Evolutionary conservation across 805 yeast genomes (phyloP).

Genomic region (Teunomyces atbi): DNA sequence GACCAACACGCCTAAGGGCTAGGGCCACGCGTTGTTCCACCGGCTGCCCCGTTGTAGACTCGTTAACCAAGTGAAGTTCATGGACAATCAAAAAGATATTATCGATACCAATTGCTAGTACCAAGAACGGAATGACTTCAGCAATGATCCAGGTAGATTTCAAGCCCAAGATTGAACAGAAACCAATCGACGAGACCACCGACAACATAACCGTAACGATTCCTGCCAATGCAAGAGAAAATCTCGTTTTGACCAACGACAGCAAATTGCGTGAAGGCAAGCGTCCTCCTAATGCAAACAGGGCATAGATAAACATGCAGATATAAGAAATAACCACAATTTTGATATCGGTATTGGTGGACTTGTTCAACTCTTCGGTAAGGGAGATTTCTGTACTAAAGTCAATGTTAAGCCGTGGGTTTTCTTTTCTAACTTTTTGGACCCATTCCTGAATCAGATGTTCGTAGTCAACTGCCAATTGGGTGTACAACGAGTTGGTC

Average conservation of each 20-base stretch:
- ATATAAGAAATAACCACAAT: slow-evolving; percentile 74
- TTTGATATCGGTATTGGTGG: slow-evolving; percentile 73
- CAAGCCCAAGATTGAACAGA: slow-evolving; percentile 71
- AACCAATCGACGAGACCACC: slow-evolving; percentile 78
- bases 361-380: slow-evolving; percentile 77
- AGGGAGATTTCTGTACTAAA: slow-evolving; percentile 83
- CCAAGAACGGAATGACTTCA: slow-evolving; percentile 91
- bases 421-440: slow-evolving; percentile 41
- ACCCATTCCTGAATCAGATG: slow-evolving; percentile 57
- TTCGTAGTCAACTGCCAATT: slow-evolving; percentile 64
- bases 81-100: slow-evolving; percentile 85
- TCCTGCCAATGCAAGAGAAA: slow-evolving; percentile 80
- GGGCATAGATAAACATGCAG: slow-evolving; percentile 85
- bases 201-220: slow-evolving; percentile 78
- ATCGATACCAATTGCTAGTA: slow-evolving; percentile 94
- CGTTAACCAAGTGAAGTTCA: slow-evolving; percentile 61
- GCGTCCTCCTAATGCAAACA: slow-evolving; percentile 72
- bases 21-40: slow-evolving; percentile 59
- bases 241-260: slow-evolving; percentile 52
- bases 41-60: slow-evolving; percentile 35
- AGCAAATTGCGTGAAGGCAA: slow-evolving; percentile 39
- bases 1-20: slow-evolving; percentile 76
- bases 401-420: slow-evolving; percentile 59
- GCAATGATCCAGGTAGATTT: slow-evolving; percentile 91
- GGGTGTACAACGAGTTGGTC: slow-evolving; percentile 39